These are phyloP conservation scores for Fusarium bulbicola DNA, from an alignment of 2,329 filamentous ascomycete genomes.

Conservation along the genomic window DNA sequence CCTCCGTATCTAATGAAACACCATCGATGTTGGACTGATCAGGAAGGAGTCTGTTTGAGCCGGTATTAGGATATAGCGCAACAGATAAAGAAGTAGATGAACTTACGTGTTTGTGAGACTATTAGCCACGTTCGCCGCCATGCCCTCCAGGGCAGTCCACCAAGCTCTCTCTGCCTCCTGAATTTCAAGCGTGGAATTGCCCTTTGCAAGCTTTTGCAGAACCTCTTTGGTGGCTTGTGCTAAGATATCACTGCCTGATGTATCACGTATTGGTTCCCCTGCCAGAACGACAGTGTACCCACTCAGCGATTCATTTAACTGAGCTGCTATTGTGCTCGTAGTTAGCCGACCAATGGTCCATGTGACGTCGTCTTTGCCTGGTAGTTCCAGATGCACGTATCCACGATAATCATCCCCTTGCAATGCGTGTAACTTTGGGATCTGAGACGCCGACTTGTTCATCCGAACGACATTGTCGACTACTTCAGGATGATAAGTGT, in stretches of 20 bases:
- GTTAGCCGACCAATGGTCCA: not conserved
- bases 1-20: not conserved
- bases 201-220: not conserved
- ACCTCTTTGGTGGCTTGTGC: not conserved
- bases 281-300: not conserved
- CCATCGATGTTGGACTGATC: not conserved
- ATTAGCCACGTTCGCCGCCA: not conserved
- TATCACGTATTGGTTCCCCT: not conserved
- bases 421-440: not conserved
- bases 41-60: not conserved
- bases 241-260: not conserved
- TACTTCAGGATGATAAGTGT: not conserved
- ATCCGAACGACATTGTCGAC: not conserved
- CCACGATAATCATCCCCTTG: not conserved
- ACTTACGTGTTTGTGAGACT: conserved; percentile 1
- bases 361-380: not conserved
- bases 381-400: not conserved
- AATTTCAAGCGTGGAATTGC: not conserved
- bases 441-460: not conserved
- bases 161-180: not conserved
- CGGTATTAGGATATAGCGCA: not conserved
- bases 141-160: not conserved
- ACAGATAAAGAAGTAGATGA: too few relatives aligned
- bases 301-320: not conserved
- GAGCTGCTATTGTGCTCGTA: not conserved